Evolutionary conservation across 225 moss, liverwort and hornwort species (phyloP).

Genomic region (Anthoceros angustus): DNA sequence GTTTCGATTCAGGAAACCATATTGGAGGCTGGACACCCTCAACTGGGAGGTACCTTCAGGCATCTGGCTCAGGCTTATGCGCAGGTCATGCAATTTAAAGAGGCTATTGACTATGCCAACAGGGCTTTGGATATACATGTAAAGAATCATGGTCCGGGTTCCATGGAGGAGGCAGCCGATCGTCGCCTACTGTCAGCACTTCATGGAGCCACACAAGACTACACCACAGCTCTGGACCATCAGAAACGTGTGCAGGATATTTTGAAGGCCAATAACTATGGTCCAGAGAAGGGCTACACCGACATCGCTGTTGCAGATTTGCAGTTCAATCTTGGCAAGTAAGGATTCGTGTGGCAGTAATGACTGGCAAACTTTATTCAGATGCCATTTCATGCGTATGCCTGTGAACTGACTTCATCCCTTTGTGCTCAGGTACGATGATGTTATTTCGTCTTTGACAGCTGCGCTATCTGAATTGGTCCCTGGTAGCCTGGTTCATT

Average conservation of each 20-base stretch:
- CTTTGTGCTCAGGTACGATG: conserved; percentile 28
- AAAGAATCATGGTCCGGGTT: conserved; percentile 37
- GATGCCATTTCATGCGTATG: neutral
- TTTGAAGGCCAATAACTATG: conserved; percentile 32
- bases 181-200: conserved; percentile 70
- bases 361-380: neutral
- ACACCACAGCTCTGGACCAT: conserved; percentile 63
- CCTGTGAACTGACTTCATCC: no score
- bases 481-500: conserved; percentile 47
- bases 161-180: conserved; percentile 80
- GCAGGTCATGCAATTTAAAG: conserved; percentile 71
- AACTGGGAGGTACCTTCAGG: conserved; percentile 60
- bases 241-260: conserved; percentile 55
- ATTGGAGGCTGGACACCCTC: conserved; percentile 46
- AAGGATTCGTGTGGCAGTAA: neutral
- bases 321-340: conserved; percentile 57
- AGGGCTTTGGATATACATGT: conserved; percentile 56
- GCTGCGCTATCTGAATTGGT: conserved; percentile 46
- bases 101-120: conserved; percentile 44
- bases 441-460: conserved; percentile 62
- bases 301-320: conserved; percentile 88
- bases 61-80: conserved; percentile 72
- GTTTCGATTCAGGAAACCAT: conserved; percentile 42
- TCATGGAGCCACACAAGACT: conserved; percentile 68
- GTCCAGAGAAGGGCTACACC: conserved; percentile 61